phyloP scores from a whole-genome alignment of 1,139 yeast species.

The Arxiozyma telluris region DNA sequence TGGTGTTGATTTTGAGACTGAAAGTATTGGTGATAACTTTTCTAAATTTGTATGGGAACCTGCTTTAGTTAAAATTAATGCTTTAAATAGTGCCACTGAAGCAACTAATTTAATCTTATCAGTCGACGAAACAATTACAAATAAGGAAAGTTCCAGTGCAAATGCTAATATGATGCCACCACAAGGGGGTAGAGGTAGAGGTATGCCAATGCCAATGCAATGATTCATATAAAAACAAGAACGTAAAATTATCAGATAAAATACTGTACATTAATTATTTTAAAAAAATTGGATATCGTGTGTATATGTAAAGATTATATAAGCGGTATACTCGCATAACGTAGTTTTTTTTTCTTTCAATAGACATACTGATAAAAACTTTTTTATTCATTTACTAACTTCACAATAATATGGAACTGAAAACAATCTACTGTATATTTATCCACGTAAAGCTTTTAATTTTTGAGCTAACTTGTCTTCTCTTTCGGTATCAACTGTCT shows the following conservation, averaged over 20 bases:
- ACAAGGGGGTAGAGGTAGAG: constrained; percentile 52
- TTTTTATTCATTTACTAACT: neutral
- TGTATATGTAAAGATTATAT: neutral
- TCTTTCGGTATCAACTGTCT: constrained; percentile 56
- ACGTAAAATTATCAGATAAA: neutral
- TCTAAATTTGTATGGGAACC: constrained; percentile 96
- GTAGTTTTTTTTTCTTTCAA: neutral
- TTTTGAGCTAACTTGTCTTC: constrained; percentile 86
- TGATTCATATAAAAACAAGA: constrained; percentile 1
- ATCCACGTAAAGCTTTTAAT: constrained; percentile 62
- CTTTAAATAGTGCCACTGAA: constrained; percentile 94
- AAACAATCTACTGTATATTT: neutral
- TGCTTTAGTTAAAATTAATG: constrained; percentile 83
- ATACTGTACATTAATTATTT: constrained; percentile 2
- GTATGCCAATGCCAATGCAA: constrained; percentile 44
- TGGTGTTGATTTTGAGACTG: constrained; percentile 87
- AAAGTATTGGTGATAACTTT: constrained; percentile 75
- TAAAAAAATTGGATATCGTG: neutral
- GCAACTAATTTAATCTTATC: constrained; percentile 88
- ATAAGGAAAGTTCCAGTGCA: constrained; percentile 54
- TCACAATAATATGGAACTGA: too few relatives aligned
- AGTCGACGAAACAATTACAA: constrained; percentile 91
- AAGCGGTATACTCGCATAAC: neutral
- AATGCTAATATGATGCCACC: constrained; percentile 44
- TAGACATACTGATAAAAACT: neutral